phyloP scores from a whole-genome alignment of 805 yeast species.

The Lachancea quebecensis region DNA sequence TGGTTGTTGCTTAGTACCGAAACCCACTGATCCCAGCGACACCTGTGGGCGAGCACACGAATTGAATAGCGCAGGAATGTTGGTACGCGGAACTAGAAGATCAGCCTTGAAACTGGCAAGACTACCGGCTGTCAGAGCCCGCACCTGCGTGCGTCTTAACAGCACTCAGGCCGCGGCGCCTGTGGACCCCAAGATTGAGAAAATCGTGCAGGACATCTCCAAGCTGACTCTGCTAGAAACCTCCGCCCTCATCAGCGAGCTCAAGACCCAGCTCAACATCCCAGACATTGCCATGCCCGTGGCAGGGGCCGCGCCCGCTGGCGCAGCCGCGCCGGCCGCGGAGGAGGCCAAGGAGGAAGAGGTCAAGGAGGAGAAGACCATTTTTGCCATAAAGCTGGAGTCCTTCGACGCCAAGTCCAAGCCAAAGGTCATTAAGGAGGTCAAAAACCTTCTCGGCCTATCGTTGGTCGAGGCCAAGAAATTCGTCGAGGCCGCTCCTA shows the following conservation, averaged over 20 bases:
- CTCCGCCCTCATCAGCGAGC: constrained; percentile 72
- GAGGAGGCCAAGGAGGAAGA: constrained; percentile 70
- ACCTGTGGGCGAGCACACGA: neutral
- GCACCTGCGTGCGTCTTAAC: constrained; percentile 38
- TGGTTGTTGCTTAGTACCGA: neutral
- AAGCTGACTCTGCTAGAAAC: constrained; percentile 90
- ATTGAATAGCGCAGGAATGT: constrained; percentile 7
- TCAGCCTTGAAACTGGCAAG: constrained; percentile 9
- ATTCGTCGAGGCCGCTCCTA: constrained; percentile 97
- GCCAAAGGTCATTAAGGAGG: constrained; percentile 97
- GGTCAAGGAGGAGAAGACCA: constrained; percentile 83
- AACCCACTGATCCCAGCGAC: neutral
- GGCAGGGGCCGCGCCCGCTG: constrained; percentile 52
- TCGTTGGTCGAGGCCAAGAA: constrained; percentile 96
- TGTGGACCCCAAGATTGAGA: constrained; percentile 80
- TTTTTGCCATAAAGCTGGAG: constrained; percentile 86
- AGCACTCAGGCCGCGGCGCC: constrained; percentile 47
- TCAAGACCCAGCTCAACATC: constrained; percentile 77
- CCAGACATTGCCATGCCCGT: constrained; percentile 88
- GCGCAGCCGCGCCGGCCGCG: constrained; percentile 59
- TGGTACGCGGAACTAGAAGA: constrained; percentile 19
- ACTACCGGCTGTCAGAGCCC: constrained; percentile 7
- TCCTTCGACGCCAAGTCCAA: constrained; percentile 90
- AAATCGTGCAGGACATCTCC: constrained; percentile 87
- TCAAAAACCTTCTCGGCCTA: constrained; percentile 82